Evolutionary conservation across 169 alveolate species (phyloP).

Genomic region (Cryptosporidium sp.): DNA sequence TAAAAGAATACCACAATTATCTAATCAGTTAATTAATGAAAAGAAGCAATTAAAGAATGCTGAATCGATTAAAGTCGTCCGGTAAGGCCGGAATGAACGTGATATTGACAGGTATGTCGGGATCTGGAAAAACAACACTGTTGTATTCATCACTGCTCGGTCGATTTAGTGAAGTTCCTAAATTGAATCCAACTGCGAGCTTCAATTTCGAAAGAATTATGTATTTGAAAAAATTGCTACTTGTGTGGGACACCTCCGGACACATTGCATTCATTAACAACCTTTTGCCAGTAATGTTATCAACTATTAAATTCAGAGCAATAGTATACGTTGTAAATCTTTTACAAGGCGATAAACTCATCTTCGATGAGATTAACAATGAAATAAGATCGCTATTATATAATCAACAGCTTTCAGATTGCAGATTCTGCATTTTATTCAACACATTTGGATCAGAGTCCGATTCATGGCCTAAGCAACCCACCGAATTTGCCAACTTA

Average conservation of each 20-base stretch:
- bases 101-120: slow-evolving; percentile 40
- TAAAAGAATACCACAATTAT: too few species aligned
- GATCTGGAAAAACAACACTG: slow-evolving; percentile 54
- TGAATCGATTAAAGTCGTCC: not conserved
- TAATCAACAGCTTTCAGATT: slow-evolving; percentile 36
- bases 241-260: slow-evolving; percentile 63
- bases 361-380: slow-evolving; percentile 52
- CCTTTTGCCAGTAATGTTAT: slow-evolving; percentile 39
- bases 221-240: slow-evolving; percentile 11
- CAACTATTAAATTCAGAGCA: slow-evolving; percentile 59
- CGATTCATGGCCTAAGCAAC: slow-evolving; percentile 64
- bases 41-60: not conserved
- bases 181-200: slow-evolving; percentile 42
- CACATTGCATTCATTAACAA: slow-evolving; percentile 30
- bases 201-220: slow-evolving; percentile 47
- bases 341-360: slow-evolving; percentile 26
- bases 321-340: slow-evolving; percentile 63
- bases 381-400: slow-evolving; percentile 30
- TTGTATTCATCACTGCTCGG: slow-evolving; percentile 48
- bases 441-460: slow-evolving; percentile 57
- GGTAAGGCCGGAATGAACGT: slow-evolving; percentile 10
- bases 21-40: not conserved
- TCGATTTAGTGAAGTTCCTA: slow-evolving; percentile 7
- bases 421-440: slow-evolving; percentile 58
- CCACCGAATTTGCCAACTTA: slow-evolving; percentile 50